A percentile compares a stretch with the other conserved stretches of the same genome.
Conservation (phyloP, 2,329 filamentous ascomycete genomes). For the Arthroderma sp. region DNA sequence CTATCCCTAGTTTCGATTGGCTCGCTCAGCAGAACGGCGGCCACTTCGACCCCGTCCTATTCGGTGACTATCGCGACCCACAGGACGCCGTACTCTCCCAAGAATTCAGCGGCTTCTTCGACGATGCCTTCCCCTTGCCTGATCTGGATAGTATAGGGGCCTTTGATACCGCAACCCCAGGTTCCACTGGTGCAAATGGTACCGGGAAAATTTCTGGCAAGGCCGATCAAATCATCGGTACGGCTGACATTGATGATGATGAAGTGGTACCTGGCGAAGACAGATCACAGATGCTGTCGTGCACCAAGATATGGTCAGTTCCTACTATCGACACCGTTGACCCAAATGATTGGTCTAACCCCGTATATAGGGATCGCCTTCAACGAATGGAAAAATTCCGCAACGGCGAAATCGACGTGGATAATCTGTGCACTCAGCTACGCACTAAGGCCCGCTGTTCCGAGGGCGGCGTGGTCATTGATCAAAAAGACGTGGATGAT, state of each 20-base stretch:
- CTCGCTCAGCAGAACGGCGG: slow-evolving; percentile 69
- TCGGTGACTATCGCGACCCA: slow-evolving; percentile 82
- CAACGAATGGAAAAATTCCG: slow-evolving; percentile 79
- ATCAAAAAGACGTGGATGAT: slow-evolving; percentile 74
- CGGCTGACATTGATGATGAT: slow-evolving; percentile 57
- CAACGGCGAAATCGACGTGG: slow-evolving; percentile 83
- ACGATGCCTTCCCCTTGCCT: slow-evolving; percentile 62
- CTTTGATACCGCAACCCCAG: slow-evolving; percentile 26
- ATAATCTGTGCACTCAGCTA: slow-evolving; percentile 81
- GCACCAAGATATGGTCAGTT: slow-evolving; percentile 84
- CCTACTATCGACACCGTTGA: background rate
- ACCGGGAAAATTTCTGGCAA: slow-evolving; percentile 32
- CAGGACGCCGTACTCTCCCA: slow-evolving; percentile 66
- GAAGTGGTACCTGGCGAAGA: slow-evolving; percentile 55
- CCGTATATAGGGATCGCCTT: slow-evolving; percentile 62
- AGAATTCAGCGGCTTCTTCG: slow-evolving; percentile 60
- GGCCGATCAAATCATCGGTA: slow-evolving; percentile 62
- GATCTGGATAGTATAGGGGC: slow-evolving; percentile 73
- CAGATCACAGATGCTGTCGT: slow-evolving; percentile 58
- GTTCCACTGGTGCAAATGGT: slow-evolving; percentile 10
- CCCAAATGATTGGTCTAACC: slow-evolving; percentile 4
- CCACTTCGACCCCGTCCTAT: slow-evolving; percentile 81
- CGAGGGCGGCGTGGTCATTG: slow-evolving; percentile 73
- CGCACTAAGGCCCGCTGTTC: slow-evolving; percentile 95
- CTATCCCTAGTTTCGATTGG: slow-evolving; percentile 45